Percentiles rank a stretch among this genome's conserved stretches.
These are phyloP conservation scores for Ophidiomyces ophidiicola DNA, from an alignment of 2,329 filamentous ascomycete species.

Conservation along the genomic window DNA sequence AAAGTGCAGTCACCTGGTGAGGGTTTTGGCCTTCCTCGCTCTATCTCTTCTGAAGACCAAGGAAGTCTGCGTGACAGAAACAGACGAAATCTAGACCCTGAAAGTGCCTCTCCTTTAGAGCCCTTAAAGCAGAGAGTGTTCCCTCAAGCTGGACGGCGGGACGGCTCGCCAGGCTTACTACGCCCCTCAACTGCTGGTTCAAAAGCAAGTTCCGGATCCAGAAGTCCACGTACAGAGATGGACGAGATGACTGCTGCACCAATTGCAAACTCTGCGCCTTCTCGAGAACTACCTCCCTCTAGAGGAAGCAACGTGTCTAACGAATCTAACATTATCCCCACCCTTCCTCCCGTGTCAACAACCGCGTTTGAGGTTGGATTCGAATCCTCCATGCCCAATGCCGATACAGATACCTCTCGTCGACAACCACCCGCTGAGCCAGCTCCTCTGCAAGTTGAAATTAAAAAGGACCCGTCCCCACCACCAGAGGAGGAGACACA, in stretches of 20 bases:
- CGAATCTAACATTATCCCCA: neutral
- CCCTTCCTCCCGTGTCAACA: slow-evolving; percentile 2
- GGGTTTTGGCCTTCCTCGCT: neutral
- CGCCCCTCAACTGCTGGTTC: slow-evolving; percentile 3
- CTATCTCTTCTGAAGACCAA: neutral
- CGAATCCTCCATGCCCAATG: neutral
- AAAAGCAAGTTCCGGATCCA: slow-evolving; percentile 21
- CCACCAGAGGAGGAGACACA: slow-evolving; percentile 36
- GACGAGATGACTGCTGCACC: slow-evolving; percentile 27
- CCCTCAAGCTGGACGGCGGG: neutral
- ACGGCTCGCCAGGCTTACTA: neutral
- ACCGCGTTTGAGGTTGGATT: slow-evolving; percentile 1
- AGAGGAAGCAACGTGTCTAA: slow-evolving; percentile 23
- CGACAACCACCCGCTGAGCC: slow-evolving; percentile 7
- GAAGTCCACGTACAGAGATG: slow-evolving; percentile 22
- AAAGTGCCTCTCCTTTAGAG: slow-evolving; percentile 6
- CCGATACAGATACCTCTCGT: slow-evolving; percentile 1
- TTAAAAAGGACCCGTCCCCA: slow-evolving; percentile 4
- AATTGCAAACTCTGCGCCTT: slow-evolving; percentile 25
- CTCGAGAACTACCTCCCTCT: slow-evolving; percentile 23
- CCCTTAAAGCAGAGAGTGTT: slow-evolving; percentile 7
- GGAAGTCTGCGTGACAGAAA: neutral
- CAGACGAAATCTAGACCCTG: slow-evolving; percentile 2
- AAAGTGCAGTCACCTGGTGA: neutral
- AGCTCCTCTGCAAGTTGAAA: slow-evolving; percentile 7